A percentile compares a stretch with the other conserved stretches of the same genome.
These are phyloP conservation scores for Talaromyces liani DNA, from an alignment of 495 filamentous ascomycete genomes.

Conservation along the genomic window DNA sequence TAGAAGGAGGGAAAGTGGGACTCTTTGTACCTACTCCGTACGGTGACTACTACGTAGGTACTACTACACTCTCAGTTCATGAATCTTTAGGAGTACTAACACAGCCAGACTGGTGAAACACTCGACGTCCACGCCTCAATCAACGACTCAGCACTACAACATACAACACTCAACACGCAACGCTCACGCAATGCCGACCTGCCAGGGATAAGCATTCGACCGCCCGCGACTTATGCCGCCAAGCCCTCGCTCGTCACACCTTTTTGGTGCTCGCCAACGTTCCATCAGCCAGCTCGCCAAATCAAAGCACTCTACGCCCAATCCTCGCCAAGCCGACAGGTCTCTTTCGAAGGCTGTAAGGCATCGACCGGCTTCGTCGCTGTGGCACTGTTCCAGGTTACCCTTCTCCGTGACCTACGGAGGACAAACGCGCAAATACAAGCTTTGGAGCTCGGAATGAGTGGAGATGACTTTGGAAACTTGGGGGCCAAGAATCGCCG, in stretches of 20 bases:
- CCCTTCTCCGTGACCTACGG: no score
- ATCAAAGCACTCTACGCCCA: background rate
- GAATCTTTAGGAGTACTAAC: background rate
- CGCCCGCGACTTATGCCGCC: conserved; percentile 1
- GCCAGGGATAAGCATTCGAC: background rate
- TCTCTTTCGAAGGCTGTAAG: background rate
- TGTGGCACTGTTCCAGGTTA: background rate
- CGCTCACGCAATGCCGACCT: background rate
- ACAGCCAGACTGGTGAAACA: background rate
- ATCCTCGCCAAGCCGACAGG: background rate
- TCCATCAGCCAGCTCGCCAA: background rate
- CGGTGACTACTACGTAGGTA: no score
- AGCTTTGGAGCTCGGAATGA: background rate
- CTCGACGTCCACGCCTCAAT: background rate
- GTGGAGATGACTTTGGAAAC: background rate
- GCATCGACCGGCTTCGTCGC: background rate
- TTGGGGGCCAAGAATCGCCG: background rate
- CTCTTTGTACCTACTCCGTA: no score
- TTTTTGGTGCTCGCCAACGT: background rate
- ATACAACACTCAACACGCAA: no score
- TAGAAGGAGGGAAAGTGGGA: background rate
- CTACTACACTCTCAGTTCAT: no score
- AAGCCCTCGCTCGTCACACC: conserved; percentile 2
- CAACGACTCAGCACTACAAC: background rate
- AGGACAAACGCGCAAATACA: background rate